A percentile compares a stretch with the other conserved stretches of the same genome.
phyloP scores from a whole-genome alignment of 352 stramenopile genomes.

The Phytophthora sansomeana region DNA sequence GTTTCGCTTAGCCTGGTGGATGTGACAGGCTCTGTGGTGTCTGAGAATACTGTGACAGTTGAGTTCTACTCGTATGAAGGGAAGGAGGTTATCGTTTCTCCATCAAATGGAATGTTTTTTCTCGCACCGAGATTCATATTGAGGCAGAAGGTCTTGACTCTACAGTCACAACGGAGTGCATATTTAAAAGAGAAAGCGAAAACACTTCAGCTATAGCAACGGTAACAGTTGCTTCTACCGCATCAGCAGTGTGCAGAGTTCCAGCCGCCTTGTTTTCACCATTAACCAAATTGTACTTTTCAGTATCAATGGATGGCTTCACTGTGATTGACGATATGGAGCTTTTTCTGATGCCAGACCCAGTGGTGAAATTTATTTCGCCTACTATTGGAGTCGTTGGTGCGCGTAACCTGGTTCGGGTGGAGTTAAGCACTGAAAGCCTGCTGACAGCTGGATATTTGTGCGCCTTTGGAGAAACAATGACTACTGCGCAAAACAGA shows the following conservation, averaged over 20 bases:
- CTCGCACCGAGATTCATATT: conserved; percentile 35
- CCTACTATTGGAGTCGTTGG: conserved; percentile 34
- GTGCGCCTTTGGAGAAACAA: conserved; percentile 40
- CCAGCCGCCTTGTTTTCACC: conserved; percentile 7
- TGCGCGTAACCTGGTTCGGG: conserved; percentile 24
- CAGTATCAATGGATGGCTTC: conserved; percentile 35
- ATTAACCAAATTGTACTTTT: conserved; percentile 19
- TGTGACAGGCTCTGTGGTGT: conserved; percentile 21
- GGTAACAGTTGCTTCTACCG: conserved; percentile 10
- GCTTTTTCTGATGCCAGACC: conserved; percentile 12
- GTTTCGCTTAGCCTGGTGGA: conserved; percentile 43
- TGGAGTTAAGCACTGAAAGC: conserved; percentile 17
- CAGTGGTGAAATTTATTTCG: conserved; percentile 34
- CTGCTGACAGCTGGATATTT: conserved; percentile 12
- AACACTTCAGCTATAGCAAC: not conserved
- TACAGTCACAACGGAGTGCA: conserved; percentile 32
- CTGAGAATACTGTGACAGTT: conserved; percentile 51
- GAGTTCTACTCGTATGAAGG: conserved; percentile 31
- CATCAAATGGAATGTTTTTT: conserved; percentile 45
- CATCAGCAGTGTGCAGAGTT: conserved; percentile 30
- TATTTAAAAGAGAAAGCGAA: conserved; percentile 21
- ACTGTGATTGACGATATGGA: conserved; percentile 30
- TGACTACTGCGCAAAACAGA: conserved; percentile 1
- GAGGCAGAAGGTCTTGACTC: conserved; percentile 25
- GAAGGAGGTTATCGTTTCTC: conserved; percentile 24